Conservation (phyloP, 1,284 basidiomycete species). For the Apiotrichum siamense region DNA sequence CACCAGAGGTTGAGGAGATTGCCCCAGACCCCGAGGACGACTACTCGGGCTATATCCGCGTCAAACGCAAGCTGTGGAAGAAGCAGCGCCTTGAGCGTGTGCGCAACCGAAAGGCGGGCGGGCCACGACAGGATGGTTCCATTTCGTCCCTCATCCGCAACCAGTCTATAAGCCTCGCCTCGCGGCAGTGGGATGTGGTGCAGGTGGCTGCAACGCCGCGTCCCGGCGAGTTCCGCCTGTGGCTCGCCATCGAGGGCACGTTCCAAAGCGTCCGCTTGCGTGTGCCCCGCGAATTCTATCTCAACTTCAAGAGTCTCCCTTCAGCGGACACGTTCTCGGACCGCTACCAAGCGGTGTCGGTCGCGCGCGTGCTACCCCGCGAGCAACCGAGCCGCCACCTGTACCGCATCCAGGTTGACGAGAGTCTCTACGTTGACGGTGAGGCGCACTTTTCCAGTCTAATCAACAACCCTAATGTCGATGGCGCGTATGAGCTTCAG, state of each 20-base stretch:
- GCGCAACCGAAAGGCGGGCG: constrained; percentile 42
- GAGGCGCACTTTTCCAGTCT: constrained; percentile 88
- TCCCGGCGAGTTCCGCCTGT: constrained; percentile 80
- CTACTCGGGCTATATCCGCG: constrained; percentile 75
- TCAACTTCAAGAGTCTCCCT: constrained; percentile 72
- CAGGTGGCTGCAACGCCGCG: constrained; percentile 74
- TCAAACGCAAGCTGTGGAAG: constrained; percentile 76
- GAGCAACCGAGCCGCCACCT: constrained; percentile 71
- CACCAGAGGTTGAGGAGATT: constrained; percentile 24
- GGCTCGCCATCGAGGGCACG: constrained; percentile 78
- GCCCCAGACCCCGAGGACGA: constrained; percentile 58
- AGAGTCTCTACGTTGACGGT: constrained; percentile 74
- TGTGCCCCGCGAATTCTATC: constrained; percentile 85
- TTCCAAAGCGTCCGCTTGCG: constrained; percentile 74
- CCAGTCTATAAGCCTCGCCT: constrained; percentile 58
- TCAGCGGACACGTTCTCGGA: constrained; percentile 60
- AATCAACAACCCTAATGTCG: constrained; percentile 89
- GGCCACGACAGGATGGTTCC: constrained; percentile 47
- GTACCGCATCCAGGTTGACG: constrained; percentile 76
- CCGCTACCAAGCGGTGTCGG: constrained; percentile 66
- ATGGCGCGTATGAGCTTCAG: constrained; percentile 92
- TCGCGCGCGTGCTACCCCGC: constrained; percentile 73
- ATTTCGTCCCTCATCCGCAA: constrained; percentile 75
- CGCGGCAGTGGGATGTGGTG: constrained; percentile 83
- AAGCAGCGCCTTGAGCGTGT: constrained; percentile 53